Conservation (phyloP, 257 asterid genomes). For the Pogostemon cablin region DNA sequence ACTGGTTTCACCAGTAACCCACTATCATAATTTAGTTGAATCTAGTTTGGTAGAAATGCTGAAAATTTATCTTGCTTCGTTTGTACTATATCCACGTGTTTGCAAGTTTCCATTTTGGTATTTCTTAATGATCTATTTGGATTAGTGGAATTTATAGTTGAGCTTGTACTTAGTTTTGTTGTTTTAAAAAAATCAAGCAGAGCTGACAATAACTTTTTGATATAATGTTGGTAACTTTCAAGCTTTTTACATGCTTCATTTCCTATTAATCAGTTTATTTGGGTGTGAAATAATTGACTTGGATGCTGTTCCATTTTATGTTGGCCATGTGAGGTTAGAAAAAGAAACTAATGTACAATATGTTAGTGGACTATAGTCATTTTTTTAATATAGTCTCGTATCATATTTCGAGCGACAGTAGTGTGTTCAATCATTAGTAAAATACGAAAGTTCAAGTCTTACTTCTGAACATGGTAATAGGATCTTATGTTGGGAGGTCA, state of each 20-base stretch:
- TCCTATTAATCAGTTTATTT: neutral
- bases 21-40: neutral
- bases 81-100: slow-evolving; percentile 4
- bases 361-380: neutral
- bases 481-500: slow-evolving; percentile 9
- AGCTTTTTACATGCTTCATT: neutral
- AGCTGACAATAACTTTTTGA: neutral
- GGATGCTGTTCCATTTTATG: neutral
- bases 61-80: neutral
- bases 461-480: neutral
- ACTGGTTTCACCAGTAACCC: neutral
- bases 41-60: neutral
- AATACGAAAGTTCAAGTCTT: neutral
- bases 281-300: neutral
- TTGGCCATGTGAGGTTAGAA: slow-evolving; percentile 11
- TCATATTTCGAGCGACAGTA: neutral
- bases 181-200: slow-evolving; percentile 8
- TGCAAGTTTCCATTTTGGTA: neutral
- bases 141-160: neutral
- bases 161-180: neutral
- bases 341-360: neutral
- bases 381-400: neutral
- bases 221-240: neutral
- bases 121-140: neutral
- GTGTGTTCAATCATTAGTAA: neutral